Evolutionary conservation across 192 early-diverging fungal genomes (phyloP).

Genomic region (Backusella sp.): DNA sequence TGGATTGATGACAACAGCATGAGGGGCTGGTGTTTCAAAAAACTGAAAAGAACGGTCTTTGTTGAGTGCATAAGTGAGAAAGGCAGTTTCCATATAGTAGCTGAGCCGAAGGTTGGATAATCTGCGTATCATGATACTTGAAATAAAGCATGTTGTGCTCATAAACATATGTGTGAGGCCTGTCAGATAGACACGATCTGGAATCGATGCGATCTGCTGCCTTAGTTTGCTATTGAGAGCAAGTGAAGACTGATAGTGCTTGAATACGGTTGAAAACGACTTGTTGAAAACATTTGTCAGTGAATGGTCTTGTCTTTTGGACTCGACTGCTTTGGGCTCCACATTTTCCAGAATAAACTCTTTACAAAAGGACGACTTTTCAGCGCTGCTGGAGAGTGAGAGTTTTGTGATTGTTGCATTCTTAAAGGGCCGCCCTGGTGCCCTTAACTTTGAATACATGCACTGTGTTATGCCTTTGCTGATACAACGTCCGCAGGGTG

Average conservation of each 20-base stretch:
- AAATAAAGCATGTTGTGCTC: not conserved
- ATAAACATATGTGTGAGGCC: not conserved
- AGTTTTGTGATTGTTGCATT: not conserved
- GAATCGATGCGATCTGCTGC: not conserved
- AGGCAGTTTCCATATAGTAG: not conserved
- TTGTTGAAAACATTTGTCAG: not conserved
- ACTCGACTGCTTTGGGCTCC: not conserved
- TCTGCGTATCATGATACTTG: not conserved
- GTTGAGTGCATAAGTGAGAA: not conserved
- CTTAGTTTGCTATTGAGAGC: not conserved
- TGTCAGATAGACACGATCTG: not conserved
- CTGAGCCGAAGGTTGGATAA: not conserved
- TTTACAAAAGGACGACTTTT: not conserved
- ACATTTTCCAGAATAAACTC: not conserved
- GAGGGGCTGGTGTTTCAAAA: not conserved
- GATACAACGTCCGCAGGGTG: not conserved
- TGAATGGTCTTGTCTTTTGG: not conserved
- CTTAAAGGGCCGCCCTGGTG: not conserved
- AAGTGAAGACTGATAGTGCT: not conserved
- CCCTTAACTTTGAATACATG: not conserved
- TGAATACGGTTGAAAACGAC: not conserved
- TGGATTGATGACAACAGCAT: not conserved
- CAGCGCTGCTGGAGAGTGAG: not conserved
- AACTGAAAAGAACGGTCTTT: not conserved
- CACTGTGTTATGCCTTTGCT: not conserved